Evolutionary conservation across 768 basidiomycete genomes (phyloP).

Genomic region (Pleurotus platypus): DNA sequence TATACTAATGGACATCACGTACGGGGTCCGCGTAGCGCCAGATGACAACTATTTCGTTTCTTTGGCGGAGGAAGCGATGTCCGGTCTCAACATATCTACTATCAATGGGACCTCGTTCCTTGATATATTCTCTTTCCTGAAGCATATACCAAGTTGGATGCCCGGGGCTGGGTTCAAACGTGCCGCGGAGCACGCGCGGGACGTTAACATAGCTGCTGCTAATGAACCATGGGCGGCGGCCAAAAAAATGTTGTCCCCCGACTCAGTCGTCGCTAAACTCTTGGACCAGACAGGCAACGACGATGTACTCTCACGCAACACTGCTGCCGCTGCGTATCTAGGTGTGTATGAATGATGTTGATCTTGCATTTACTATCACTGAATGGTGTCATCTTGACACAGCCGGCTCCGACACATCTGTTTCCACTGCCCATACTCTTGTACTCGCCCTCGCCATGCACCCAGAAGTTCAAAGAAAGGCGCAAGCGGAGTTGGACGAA

Average conservation of each 20-base stretch:
- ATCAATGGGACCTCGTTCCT: background rate
- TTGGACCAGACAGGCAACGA: too few species aligned
- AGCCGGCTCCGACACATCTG: constrained; percentile 10
- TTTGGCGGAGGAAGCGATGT: background rate
- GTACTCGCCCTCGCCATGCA: constrained; percentile 13
- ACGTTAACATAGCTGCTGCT: background rate
- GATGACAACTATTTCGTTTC: background rate
- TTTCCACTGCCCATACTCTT: constrained; percentile 11
- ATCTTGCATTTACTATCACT: background rate
- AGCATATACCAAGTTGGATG: background rate
- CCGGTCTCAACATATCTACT: background rate
- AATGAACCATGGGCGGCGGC: constrained; percentile 8
- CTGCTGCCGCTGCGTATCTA: too few species aligned
- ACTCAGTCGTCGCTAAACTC: too few species aligned
- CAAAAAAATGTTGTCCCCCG: constrained; percentile 7
- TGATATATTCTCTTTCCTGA: background rate
- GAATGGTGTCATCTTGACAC: background rate
- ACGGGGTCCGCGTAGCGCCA: background rate
- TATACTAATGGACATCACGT: background rate
- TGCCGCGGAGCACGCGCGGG: constrained; percentile 10
- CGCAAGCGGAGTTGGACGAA: constrained; percentile 15
- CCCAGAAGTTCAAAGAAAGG: constrained; percentile 15
- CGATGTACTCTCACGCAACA: too few species aligned
- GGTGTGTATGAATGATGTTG: too few species aligned
- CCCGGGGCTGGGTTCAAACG: constrained; percentile 5